These are phyloP conservation scores for barley (Hordeum vulgare) DNA, from an alignment of 176 grass and related monocot species.

Conservation along the genomic window DNA sequence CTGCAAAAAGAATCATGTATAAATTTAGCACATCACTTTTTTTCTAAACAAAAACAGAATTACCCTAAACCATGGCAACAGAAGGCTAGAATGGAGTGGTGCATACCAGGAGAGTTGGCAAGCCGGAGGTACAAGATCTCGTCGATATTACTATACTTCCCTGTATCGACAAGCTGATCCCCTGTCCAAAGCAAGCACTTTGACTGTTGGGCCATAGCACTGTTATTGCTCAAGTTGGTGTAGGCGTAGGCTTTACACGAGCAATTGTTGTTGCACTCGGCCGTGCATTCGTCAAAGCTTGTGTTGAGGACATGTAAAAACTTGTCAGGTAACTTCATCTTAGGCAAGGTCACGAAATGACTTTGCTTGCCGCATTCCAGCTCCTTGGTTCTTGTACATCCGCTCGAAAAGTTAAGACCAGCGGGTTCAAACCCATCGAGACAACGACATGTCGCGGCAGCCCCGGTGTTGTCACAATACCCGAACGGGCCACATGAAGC, in stretches of 20 bases:
- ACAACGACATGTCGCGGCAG: conserved; percentile 13
- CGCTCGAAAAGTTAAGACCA: neutral
- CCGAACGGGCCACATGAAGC: conserved; percentile 24
- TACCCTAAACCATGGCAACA: neutral
- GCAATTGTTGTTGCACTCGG: conserved; percentile 30
- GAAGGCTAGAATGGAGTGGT: neutral
- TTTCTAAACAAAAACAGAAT: neutral
- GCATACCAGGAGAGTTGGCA: conserved; percentile 29
- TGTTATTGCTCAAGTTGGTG: neutral
- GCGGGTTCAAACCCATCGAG: conserved; percentile 26
- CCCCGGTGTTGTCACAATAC: conserved; percentile 9
- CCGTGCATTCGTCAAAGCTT: conserved; percentile 14
- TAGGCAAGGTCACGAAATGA: neutral
- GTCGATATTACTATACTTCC: neutral
- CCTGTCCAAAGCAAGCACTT: conserved; percentile 31
- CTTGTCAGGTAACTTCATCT: conserved; percentile 25
- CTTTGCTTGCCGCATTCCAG: conserved; percentile 1
- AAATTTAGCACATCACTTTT: neutral
- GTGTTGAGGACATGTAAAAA: neutral
- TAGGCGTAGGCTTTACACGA: conserved; percentile 32
- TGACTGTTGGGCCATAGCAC: neutral
- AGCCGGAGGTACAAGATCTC: conserved; percentile 36
- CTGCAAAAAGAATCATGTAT: neutral
- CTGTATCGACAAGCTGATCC: conserved; percentile 33
- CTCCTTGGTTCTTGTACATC: conserved; percentile 20